These are phyloP conservation scores for Trichophyton mentagrophytes DNA, from an alignment of 2,329 filamentous ascomycete genomes.

Conservation along the genomic window DNA sequence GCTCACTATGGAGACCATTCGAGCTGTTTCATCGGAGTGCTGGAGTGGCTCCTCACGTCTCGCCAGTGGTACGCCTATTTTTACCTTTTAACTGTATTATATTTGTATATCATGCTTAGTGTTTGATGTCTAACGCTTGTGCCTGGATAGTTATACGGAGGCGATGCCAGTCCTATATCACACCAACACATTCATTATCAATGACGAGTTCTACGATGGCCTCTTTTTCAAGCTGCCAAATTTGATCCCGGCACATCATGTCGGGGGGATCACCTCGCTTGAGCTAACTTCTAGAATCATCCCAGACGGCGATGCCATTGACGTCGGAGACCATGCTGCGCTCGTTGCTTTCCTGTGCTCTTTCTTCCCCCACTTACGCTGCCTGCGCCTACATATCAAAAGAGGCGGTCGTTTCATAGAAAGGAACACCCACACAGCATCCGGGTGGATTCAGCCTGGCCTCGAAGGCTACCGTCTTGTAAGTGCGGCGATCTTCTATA, in stretches of 20 bases:
- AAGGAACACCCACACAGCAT: neutral
- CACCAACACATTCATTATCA: neutral
- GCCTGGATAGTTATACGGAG: neutral
- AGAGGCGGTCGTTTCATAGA: neutral
- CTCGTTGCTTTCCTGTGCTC: neutral
- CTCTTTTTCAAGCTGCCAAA: neutral
- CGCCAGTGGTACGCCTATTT: neutral
- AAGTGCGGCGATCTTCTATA: neutral
- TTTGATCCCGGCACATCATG: neutral
- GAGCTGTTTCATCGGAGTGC: neutral
- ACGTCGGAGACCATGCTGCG: neutral
- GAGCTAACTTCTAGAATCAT: constrained; percentile 1
- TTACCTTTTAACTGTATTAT: neutral
- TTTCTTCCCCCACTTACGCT: neutral
- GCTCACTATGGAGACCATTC: constrained; percentile 1
- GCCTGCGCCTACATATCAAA: neutral
- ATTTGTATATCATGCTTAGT: neutral
- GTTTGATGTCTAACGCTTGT: neutral
- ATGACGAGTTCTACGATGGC: neutral
- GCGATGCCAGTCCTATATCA: neutral
- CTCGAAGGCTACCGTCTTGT: neutral
- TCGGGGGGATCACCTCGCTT: neutral
- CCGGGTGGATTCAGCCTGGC: neutral
- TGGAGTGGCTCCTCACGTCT: neutral
- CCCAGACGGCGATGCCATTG: neutral